A percentile compares a stretch with the other conserved stretches of the same genome.
phyloP scores from a whole-genome alignment of 495 filamentous ascomycete species.

The Penicillium psychrofluorescens region DNA sequence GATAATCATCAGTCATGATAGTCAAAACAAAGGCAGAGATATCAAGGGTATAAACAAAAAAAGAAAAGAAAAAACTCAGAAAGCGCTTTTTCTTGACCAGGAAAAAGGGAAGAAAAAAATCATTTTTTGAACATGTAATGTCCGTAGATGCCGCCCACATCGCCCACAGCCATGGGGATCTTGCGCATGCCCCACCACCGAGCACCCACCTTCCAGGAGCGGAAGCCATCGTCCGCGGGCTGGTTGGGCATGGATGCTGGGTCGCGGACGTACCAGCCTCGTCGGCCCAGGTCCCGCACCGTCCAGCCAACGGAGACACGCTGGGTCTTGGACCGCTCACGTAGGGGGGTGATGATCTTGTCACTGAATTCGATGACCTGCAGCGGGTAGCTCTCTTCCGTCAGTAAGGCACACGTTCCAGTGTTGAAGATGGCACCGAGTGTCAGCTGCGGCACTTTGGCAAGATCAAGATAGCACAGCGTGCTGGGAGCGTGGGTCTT shows the following conservation, averaged over 20 bases:
- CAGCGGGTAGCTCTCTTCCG: conserved; percentile 57
- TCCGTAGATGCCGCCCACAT: conserved; percentile 81
- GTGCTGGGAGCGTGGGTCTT: conserved; percentile 51
- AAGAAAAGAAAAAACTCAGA: conserved; percentile 5
- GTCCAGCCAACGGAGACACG: conserved; percentile 53
- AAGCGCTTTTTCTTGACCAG: conserved; percentile 7
- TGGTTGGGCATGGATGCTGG: conserved; percentile 28
- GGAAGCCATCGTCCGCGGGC: conserved; percentile 41
- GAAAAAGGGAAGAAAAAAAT: conserved; percentile 14
- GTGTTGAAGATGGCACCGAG: conserved; percentile 56
- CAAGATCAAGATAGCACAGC: conserved; percentile 74
- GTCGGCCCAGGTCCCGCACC: conserved; percentile 58
- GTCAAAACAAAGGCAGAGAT: conserved; percentile 6
- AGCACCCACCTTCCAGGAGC: conserved; percentile 86
- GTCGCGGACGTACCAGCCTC: conserved; percentile 63
- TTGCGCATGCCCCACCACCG: conserved; percentile 84
- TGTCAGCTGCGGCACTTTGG: conserved; percentile 48
- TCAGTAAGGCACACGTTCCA: conserved; percentile 50
- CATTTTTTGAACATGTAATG: conserved; percentile 75
- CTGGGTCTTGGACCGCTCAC: conserved; percentile 45
- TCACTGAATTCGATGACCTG: conserved; percentile 74
- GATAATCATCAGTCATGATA: conserved; percentile 24
- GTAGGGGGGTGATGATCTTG: conserved; percentile 58
- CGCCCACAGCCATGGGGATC: conserved; percentile 66
- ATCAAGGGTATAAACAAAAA: conserved; percentile 20